Evolutionary conservation across 768 basidiomycete genomes (phyloP), one percentile per base, ranked within the genome.

Genomic region (Psilocybe tampanensis): DNA sequence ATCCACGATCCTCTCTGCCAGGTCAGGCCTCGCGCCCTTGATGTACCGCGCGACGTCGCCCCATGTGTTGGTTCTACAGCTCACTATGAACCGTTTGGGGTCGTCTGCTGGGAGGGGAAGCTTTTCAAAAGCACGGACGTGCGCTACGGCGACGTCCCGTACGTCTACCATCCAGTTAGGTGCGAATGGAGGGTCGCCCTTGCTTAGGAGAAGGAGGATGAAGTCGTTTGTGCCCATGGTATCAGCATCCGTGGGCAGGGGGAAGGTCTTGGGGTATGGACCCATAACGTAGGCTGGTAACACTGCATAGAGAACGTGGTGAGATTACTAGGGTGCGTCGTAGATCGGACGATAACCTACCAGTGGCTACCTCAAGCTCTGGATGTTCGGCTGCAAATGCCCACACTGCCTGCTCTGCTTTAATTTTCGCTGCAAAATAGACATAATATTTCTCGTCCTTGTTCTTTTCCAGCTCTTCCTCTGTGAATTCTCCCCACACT

Each of bases 401-500:
- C 78, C 79, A 80, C 8, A 74, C 67, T 0, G 76, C 75, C 23
- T 63, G 61, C 61, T 82, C 80, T 2, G 76, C 73, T 3, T 77
- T 61, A 13, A 68, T 67, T 57, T 82, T 82, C 13, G 76, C 70
- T 12, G 72, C 70, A 34, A 72, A 69, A 64, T 82, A 82, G 34
- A 72, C 64, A 44, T 72, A 75, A 32, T 66, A 66, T 9, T 68
- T 66, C 12, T 64, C 56, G 0, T 66, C 64, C 19, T 66, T 64
- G 18, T 70, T 63, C n/a, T 59, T 60, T 33, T 64, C 55, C 2
- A 70, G 68, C 32, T 77, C 71, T 44, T 75, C 72, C 15, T 62
- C 55, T 8, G 72, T 68, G 12, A 64, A 63, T 6, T 62, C 55
- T 26, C 70, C 75, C 78, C 76, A 78, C 23, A 73, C 77, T 63